Evolutionary conservation across 371 early-diverging fungal genomes (phyloP).

Genomic region (Mucor racemosus): DNA sequence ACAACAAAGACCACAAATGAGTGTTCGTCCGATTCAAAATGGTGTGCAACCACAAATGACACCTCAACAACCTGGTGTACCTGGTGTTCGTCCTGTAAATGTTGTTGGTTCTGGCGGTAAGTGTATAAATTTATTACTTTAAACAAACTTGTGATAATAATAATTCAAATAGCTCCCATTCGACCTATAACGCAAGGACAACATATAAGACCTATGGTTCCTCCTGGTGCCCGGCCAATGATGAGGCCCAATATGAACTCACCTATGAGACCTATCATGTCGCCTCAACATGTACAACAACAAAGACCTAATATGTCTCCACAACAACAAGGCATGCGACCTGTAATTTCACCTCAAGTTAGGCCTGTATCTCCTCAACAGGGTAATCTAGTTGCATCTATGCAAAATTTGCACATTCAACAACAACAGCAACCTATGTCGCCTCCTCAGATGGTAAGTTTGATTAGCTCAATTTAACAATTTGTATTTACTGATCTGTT

Average conservation of each 20-base stretch:
- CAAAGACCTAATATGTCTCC: conserved; percentile 1
- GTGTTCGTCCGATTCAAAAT: not conserved
- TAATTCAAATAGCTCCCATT: conserved; percentile 8
- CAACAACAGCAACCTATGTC: conserved; percentile 7
- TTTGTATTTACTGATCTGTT: not conserved
- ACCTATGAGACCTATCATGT: conserved; percentile 10
- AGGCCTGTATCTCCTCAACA: conserved; percentile 22
- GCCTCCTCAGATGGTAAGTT: conserved; percentile 14
- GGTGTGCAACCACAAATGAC: not conserved
- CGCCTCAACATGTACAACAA: not conserved
- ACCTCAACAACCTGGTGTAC: conserved; percentile 5
- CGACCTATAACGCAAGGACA: conserved; percentile 21
- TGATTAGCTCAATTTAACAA: not conserved
- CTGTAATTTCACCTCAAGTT: not conserved
- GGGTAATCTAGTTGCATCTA: conserved; percentile 25
- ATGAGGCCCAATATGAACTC: conserved; percentile 8
- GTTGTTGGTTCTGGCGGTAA: conserved; percentile 6
- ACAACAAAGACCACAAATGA: conserved; percentile 18
- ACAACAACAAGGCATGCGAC: not conserved
- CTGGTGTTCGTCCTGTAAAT: conserved; percentile 8
- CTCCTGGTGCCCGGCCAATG: conserved; percentile 6
- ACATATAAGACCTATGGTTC: conserved; percentile 12
- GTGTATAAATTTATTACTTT: not conserved
- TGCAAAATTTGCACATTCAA: conserved; percentile 45
- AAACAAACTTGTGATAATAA: not conserved